Evolutionary conservation across 2,329 filamentous ascomycete genomes (phyloP).

Genomic region (Cladobotryum protrusum): DNA sequence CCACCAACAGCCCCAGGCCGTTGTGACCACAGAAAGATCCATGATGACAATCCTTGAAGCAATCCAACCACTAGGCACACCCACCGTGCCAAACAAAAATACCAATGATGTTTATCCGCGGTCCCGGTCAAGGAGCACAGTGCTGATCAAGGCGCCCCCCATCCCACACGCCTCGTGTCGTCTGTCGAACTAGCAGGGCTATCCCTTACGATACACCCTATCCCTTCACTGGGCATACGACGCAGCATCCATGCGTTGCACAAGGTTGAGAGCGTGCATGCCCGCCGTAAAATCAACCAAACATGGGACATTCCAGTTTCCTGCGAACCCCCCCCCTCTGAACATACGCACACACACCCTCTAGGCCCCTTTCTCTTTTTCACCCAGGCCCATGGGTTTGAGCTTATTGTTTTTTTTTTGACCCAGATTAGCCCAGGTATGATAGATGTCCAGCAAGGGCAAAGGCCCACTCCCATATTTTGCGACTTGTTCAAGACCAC

Average conservation of each 20-base stretch:
- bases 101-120: constrained; percentile 16
- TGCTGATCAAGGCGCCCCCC: constrained; percentile 6
- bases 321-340: background rate
- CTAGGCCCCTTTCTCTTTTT: background rate
- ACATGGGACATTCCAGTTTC: background rate
- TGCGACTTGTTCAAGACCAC: constrained; percentile 13
- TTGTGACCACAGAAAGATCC: constrained; percentile 17
- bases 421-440: background rate
- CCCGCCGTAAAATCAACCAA: background rate
- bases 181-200: background rate
- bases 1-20: constrained; percentile 12
- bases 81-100: background rate
- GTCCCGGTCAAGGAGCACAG: constrained; percentile 12
- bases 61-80: constrained; percentile 8
- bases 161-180: constrained; percentile 3
- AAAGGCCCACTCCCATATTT: constrained; percentile 16
- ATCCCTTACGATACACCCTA: background rate
- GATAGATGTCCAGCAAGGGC: constrained; percentile 7
- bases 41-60: constrained; percentile 25
- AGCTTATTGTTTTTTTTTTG: background rate
- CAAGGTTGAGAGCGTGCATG: no score
- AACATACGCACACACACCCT: background rate
- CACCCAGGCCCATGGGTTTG: background rate
- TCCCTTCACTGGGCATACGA: no score
- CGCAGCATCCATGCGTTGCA: no score